These are phyloP conservation scores for Leccinum longicurvipes DNA, from an alignment of 768 basidiomycete genomes.

Conservation along the genomic window DNA sequence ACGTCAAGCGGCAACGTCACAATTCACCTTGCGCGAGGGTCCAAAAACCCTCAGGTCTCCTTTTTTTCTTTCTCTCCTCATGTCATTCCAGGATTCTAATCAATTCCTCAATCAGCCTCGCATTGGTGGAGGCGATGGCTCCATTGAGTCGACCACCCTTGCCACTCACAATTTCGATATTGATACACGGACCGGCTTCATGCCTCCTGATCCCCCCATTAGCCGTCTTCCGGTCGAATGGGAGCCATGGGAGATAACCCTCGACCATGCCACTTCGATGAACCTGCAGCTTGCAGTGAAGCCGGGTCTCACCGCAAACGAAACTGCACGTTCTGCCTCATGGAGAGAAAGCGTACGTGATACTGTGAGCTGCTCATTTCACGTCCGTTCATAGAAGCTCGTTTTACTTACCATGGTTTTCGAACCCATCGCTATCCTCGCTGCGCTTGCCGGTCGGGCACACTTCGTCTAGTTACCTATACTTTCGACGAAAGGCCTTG, in stretches of 20 bases:
- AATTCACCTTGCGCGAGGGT: too few relatives aligned
- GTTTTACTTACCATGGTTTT: background rate
- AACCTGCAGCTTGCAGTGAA: conserved; percentile 57
- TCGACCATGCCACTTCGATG: conserved; percentile 46
- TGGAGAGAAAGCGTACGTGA: conserved; percentile 54
- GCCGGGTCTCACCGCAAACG: conserved; percentile 35
- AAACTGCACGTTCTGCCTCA: conserved; percentile 39
- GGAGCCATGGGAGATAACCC: conserved; percentile 68
- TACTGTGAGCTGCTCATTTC: conserved; percentile 35
- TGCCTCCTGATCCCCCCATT: conserved; percentile 76
- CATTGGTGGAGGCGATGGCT: conserved; percentile 19
- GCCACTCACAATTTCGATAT: conserved; percentile 91
- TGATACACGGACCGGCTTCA: conserved; percentile 85
- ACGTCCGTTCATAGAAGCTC: background rate
- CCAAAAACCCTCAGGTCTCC: too few relatives aligned
- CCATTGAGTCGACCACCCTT: conserved; percentile 55
- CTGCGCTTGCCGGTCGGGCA: background rate
- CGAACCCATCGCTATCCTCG: background rate
- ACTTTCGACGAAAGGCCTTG: conserved; percentile 44
- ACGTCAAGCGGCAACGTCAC: too few relatives aligned
- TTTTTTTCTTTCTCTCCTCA: too few relatives aligned
- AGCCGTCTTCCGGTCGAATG: conserved; percentile 57
- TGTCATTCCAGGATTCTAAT: conserved; percentile 21
- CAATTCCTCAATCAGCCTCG: conserved; percentile 38
- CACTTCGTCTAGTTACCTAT: conserved; percentile 46